Base-by-base conservation (phyloP, 2,329 filamentous ascomycete species). In the Penicillium sp. region DNA sequence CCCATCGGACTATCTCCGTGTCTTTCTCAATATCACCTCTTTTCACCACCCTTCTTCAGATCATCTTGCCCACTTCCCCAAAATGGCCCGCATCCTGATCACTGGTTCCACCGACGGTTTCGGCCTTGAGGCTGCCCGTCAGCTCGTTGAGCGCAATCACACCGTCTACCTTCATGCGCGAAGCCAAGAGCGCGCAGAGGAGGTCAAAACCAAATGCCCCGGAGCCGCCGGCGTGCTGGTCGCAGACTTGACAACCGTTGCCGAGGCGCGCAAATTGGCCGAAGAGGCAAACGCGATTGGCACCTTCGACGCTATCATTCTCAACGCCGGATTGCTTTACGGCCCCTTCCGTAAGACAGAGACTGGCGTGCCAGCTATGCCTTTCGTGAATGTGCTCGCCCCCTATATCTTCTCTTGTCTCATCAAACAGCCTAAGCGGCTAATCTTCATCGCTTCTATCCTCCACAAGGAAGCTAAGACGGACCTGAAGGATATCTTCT, bases 61-160 rank as follows among this genome's bases (percentile, higher is more conserved):
- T 47, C 33, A 40, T 40, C 5, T 21, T 40, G 7, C 34, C 27
- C 38, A 43, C 1, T 31, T 21, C 29, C 33, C 4, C 48, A 48
- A 65, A 53, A 80, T 80, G 77, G 76, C 71, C 43, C 74, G 77
- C 29, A 77, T 81, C 59, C 68, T 81, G 53, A 83, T 85, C 55
- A 85, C 83, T 4, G 82, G 83, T 44, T 84, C 81, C 15, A 77
- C 80, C 1, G 82, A 85, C 65, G 82, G 82, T 58, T 75, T 85
- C 25, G 83, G 83, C 46, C 75, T 76, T 7, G 70, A 77, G 5
- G 78, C 81, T 5, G 83, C 83, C 23, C 73, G 78, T 52, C 74
- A 74, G 4, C 78, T 85, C n/a, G 64, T 79, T 48, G 66, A 76
- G 13, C 75, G 76, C 43, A 81, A 82, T 16, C 82, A 86, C 70